Evolutionary conservation across 139 green algal genomes (phyloP).

Genomic region (Pleodorina starrii): DNA sequence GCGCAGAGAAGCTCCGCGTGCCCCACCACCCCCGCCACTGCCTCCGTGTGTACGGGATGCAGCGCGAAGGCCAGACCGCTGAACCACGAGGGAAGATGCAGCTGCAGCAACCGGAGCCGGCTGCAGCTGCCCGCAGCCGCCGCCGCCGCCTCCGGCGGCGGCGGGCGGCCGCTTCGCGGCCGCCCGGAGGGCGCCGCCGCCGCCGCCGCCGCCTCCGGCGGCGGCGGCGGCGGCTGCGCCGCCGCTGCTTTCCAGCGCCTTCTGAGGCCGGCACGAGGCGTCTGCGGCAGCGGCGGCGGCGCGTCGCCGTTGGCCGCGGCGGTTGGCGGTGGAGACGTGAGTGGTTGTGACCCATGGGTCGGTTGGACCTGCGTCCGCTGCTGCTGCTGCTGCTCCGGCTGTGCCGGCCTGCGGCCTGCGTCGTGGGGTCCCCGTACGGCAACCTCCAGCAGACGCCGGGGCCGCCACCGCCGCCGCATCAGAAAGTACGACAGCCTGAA

Average conservation of each 20-base stretch:
- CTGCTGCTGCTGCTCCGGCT: not conserved
- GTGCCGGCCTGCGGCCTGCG: not conserved
- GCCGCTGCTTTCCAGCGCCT: not conserved
- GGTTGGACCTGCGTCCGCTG: not conserved
- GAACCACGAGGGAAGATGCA: slow-evolving; percentile 63
- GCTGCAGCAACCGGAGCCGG: not conserved
- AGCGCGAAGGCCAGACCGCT: slow-evolving; percentile 77
- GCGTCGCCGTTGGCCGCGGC: no score
- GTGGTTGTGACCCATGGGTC: not conserved
- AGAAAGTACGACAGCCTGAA: slow-evolving; percentile 38
- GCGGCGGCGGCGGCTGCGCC: not conserved
- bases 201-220: not conserved
- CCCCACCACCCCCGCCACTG: slow-evolving; percentile 85
- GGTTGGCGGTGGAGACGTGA: no score
- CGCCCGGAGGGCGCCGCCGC: not conserved
- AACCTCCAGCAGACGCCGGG: not conserved
- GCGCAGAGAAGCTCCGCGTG: slow-evolving; percentile 81
- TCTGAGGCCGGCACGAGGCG: not conserved
- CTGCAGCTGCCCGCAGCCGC: no score
- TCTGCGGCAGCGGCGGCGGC: no score
- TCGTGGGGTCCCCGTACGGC: not conserved
- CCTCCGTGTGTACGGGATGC: slow-evolving; percentile 85
- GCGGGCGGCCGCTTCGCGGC: not conserved
- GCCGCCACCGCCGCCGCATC: slow-evolving; percentile 15
- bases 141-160: not conserved